Conservation (phyloP, 495 filamentous ascomycete genomes). For the Neurospora sp. region DNA sequence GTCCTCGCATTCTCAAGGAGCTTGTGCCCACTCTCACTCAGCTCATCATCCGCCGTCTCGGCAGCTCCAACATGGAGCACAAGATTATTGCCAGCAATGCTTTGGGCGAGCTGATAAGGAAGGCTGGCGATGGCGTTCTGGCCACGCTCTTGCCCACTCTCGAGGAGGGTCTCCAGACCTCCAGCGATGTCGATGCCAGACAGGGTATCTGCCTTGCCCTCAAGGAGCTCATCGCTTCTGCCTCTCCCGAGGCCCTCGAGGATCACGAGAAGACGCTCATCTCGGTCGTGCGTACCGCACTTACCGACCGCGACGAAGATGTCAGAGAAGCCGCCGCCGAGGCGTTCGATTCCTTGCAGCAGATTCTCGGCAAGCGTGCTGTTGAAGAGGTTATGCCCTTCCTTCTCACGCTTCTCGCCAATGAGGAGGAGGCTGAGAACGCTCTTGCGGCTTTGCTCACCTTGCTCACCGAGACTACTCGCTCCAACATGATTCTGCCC, state of each 20-base stretch:
- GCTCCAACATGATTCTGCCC: conserved; percentile 92
- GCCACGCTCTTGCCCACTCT: conserved; percentile 81
- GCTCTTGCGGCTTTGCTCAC: conserved; percentile 87
- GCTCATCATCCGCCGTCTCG: conserved; percentile 86
- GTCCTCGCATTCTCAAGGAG: conserved; percentile 86
- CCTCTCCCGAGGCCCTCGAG: conserved; percentile 78
- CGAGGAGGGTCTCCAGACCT: conserved; percentile 81
- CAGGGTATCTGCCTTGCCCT: conserved; percentile 97
- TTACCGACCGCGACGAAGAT: conserved; percentile 80
- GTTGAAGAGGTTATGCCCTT: conserved; percentile 91
- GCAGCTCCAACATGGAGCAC: conserved; percentile 94
- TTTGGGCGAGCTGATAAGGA: conserved; percentile 89
- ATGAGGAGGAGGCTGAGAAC: conserved; percentile 80
- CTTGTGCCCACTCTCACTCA: conserved; percentile 89
- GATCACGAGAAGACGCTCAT: conserved; percentile 94
- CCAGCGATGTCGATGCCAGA: conserved; percentile 84
- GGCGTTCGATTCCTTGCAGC: conserved; percentile 89
- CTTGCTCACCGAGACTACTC: conserved; percentile 81
- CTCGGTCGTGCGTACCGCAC: conserved; percentile 82
- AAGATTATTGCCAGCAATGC: conserved; percentile 97
- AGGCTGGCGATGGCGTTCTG: conserved; percentile 88
- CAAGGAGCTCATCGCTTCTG: conserved; percentile 85
- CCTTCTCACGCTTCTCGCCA: conserved; percentile 76
- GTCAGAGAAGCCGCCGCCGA: conserved; percentile 94
- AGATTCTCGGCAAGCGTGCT: conserved; percentile 83